Evolutionary conservation across 495 filamentous ascomycete genomes (phyloP).

Genomic region (Echria macrotheca): DNA sequence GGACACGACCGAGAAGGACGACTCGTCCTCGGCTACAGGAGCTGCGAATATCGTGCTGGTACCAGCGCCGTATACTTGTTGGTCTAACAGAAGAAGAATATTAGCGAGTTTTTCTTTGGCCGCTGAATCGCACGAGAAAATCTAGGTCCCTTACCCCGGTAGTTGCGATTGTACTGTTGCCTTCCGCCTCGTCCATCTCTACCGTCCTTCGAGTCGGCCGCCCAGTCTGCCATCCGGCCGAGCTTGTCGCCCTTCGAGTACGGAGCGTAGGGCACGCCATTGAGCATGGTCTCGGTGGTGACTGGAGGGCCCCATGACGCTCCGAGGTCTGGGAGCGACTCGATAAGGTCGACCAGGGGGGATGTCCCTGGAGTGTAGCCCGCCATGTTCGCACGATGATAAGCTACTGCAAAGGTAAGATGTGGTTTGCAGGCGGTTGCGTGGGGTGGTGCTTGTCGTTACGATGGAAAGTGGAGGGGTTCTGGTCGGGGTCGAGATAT

Average conservation of each 20-base stretch:
- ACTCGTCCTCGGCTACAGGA: conserved; percentile 90
- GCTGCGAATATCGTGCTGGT: conserved; percentile 81
- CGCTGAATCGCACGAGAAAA: too few relatives aligned
- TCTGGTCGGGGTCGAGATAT: conserved; percentile 6
- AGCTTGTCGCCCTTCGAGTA: conserved; percentile 99
- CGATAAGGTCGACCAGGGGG: conserved; percentile 50
- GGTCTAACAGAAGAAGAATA: conserved; percentile 52
- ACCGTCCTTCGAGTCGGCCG: conserved; percentile 81
- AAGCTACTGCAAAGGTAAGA: too few relatives aligned
- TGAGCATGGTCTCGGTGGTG: conserved; percentile 74
- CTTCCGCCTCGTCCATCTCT: conserved; percentile 69
- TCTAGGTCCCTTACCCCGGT: conserved; percentile 84
- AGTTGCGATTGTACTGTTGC: conserved; percentile 85
- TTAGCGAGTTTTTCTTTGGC: not conserved
- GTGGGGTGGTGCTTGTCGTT: not conserved
- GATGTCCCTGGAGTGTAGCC: conserved; percentile 18
- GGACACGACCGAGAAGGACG: conserved; percentile 95
- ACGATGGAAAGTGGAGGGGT: conserved; percentile 8
- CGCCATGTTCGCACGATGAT: conserved; percentile 30
- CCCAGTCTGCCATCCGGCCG: conserved; percentile 99
- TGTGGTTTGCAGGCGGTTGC: too few relatives aligned
- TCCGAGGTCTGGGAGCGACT: conserved; percentile 48
- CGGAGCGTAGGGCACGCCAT: conserved; percentile 93
- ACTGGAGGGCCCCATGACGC: conserved; percentile 85
- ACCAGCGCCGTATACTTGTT: conserved; percentile 94